Percentiles rank a stretch among this genome's conserved stretches.
Evolutionary conservation across 352 stramenopile genomes (phyloP).

Genomic region (Globisporangium rhizosaccharum): DNA sequence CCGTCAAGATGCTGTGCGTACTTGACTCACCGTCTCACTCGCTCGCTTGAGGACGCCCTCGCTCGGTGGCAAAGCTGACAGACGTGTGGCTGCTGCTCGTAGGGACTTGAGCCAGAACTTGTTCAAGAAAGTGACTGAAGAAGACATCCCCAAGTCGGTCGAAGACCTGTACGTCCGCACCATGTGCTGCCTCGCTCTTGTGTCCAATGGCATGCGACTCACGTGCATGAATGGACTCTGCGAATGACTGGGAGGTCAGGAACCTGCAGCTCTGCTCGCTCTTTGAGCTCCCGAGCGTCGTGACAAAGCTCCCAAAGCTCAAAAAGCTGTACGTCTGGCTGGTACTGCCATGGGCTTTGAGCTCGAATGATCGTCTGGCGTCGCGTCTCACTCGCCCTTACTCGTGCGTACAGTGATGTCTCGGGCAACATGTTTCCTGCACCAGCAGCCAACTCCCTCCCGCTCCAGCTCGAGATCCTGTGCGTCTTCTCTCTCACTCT

Average conservation of each 20-base stretch:
- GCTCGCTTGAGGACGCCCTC: too few relatives aligned
- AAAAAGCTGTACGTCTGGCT: conserved; percentile 22
- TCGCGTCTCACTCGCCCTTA: neutral
- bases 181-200: neutral
- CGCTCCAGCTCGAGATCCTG: conserved; percentile 21
- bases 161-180: conserved; percentile 13
- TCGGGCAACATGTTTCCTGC: conserved; percentile 18
- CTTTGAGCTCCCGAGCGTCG: conserved; percentile 21
- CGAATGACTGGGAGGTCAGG: conserved; percentile 1
- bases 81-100: neutral
- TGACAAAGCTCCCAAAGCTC: conserved; percentile 27
- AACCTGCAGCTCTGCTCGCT: conserved; percentile 25
- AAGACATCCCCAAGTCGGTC: conserved; percentile 12
- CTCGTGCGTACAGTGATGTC: conserved; percentile 10
- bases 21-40: neutral
- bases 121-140: conserved; percentile 13
- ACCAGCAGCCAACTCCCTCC: conserved; percentile 11
- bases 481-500: neutral
- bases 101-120: conserved; percentile 22
- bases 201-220: neutral
- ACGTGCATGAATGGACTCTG: too few relatives aligned
- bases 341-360: too few relatives aligned
- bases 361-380: neutral
- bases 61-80: neutral
- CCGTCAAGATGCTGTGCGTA: conserved; percentile 17